Conservation (phyloP, 2,329 filamentous ascomycete genomes). For the Aureobasidium sp. region DNA sequence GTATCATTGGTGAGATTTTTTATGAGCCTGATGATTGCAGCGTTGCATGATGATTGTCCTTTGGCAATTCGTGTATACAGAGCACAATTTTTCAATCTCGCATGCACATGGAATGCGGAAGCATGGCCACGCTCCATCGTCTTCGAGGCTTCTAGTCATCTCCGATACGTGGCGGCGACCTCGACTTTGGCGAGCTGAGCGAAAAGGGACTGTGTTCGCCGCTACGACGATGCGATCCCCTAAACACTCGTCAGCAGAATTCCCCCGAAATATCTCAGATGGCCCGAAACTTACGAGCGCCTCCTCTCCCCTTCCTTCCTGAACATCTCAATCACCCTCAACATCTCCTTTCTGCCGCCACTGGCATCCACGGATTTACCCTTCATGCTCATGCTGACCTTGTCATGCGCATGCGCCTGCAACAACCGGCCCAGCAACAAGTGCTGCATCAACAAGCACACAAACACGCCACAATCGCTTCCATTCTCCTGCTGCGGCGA, state of each 20-base stretch:
- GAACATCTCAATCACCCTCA: conserved; percentile 78
- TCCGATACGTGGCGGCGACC: conserved; percentile 12
- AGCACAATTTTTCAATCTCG: too few species aligned
- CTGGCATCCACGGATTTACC: conserved; percentile 75
- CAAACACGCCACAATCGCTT: conserved; percentile 91
- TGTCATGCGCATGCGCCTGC: conserved; percentile 69
- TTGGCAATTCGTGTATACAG: too few species aligned
- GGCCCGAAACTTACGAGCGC: conserved; percentile 70
- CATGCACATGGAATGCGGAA: not conserved
- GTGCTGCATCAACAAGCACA: conserved; percentile 91
- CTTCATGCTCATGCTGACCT: conserved; percentile 89
- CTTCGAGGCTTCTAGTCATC: conserved; percentile 7
- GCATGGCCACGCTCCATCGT: not conserved
- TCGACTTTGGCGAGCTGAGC: conserved; percentile 3
- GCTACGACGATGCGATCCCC: not conserved
- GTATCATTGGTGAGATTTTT: too few species aligned
- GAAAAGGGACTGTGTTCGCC: conserved; percentile 9
- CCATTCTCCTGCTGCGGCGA: conserved; percentile 87
- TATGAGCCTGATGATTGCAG: too few species aligned
- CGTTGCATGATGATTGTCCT: too few species aligned
- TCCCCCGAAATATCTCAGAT: not conserved
- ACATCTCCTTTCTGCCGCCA: conserved; percentile 81
- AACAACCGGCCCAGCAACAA: conserved; percentile 80
- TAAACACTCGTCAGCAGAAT: not conserved
- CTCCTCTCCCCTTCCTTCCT: conserved; percentile 81